A percentile compares a stretch with the other conserved stretches of the same genome.
phyloP scores from a whole-genome alignment of 257 asterid species.

The Salvia miltiorrhiza region DNA sequence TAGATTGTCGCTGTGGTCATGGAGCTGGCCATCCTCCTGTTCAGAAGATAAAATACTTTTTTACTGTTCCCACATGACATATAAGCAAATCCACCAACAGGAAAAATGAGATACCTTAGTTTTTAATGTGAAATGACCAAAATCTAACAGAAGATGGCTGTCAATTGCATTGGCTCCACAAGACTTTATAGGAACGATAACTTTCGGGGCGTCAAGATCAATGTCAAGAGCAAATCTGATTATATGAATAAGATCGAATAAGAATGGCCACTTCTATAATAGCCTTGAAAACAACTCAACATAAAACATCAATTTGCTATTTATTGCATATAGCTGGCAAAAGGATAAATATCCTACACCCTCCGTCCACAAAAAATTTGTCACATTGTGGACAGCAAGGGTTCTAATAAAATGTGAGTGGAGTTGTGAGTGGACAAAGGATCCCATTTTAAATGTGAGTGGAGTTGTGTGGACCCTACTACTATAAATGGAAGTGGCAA shows the following conservation, averaged over 20 bases:
- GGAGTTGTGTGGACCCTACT: too few relatives aligned
- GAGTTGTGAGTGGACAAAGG: too few relatives aligned
- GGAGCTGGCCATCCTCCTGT: conserved; percentile 64
- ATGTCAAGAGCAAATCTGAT: conserved; percentile 95
- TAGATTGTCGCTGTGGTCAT: conserved; percentile 62
- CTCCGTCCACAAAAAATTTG: too few relatives aligned
- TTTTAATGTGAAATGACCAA: conserved; percentile 88
- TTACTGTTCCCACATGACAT: conserved; percentile 9
- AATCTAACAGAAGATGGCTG: conserved; percentile 82
- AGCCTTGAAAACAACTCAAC: neutral
- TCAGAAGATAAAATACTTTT: conserved; percentile 19
- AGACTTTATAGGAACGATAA: conserved; percentile 79
- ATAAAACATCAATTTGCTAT: neutral
- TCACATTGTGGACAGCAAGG: too few relatives aligned
- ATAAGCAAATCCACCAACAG: conserved; percentile 12
- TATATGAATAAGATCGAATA: conserved; percentile 17
- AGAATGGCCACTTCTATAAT: neutral
- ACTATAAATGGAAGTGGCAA: too few relatives aligned
- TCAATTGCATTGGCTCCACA: conserved; percentile 46
- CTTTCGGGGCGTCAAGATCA: conserved; percentile 99
- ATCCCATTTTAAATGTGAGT: too few relatives aligned
- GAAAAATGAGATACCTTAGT: conserved; percentile 60
- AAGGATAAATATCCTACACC: conserved; percentile 10
- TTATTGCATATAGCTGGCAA: conserved; percentile 1
- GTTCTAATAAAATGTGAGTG: too few relatives aligned